A percentile compares a stretch with the other conserved stretches of the same genome.
phyloP scores from a whole-genome alignment of 2,329 filamentous ascomycete genomes.

The Immersiporthe knoxdaviesiana region DNA sequence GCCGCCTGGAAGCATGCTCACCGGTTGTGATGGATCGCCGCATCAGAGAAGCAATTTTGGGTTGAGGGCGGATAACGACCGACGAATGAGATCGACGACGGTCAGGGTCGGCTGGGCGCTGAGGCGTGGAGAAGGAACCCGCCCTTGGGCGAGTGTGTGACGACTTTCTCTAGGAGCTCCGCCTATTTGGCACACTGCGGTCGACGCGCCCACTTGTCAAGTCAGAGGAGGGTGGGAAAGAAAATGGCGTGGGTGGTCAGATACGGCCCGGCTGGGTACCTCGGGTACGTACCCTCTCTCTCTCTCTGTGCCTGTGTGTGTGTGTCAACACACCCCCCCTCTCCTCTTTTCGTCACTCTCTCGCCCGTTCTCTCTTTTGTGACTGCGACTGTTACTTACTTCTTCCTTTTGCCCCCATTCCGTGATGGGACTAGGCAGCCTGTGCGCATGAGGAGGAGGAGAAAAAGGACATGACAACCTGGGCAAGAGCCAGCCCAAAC shows the following conservation, averaged over 20 bases:
- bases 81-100: neutral
- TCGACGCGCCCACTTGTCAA: neutral
- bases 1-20: constrained; percentile 7
- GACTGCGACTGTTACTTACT: too few species aligned
- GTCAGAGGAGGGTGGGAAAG: too few species aligned
- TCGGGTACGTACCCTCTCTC: neutral
- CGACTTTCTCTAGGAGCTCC: neutral
- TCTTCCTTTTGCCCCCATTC: too few species aligned
- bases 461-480: constrained; percentile 2
- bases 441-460: constrained; percentile 9
- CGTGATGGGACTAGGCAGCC: neutral
- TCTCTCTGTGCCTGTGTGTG: too few species aligned
- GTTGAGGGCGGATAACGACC: neutral
- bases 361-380: too few species aligned
- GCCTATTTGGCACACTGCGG: neutral
- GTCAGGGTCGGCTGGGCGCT: constrained; percentile 1
- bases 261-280: constrained; percentile 12
- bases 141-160: constrained; percentile 1
- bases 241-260: neutral
- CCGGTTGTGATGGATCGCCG: constrained; percentile 19
- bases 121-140: neutral
- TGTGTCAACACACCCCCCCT: too few species aligned
- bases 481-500: neutral
- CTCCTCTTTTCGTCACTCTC: too few species aligned
- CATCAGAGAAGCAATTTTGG: constrained; percentile 19